Conservation (phyloP, 495 filamentous ascomycete genomes). For the Penicillium canariense region DNA sequence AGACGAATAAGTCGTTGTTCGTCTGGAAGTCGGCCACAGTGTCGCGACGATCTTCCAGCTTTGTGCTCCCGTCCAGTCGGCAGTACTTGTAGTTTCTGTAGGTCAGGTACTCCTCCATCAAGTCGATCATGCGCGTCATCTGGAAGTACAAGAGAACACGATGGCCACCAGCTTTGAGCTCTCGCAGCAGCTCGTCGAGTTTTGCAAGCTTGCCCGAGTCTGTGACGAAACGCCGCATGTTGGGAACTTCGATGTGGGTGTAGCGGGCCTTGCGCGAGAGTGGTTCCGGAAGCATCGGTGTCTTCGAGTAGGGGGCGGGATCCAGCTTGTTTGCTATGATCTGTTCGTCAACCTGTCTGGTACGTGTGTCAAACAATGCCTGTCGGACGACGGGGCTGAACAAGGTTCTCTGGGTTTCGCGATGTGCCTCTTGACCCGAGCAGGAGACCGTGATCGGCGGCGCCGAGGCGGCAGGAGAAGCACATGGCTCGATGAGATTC, state of each 20-base stretch:
- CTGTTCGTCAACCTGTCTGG: conserved; percentile 63
- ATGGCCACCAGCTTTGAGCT: conserved; percentile 88
- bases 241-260: conserved; percentile 88
- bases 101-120: conserved; percentile 98
- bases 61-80: conserved; percentile 95
- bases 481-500: conserved; percentile 73
- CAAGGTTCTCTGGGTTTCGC: conserved; percentile 69
- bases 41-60: conserved; percentile 93
- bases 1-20: conserved; percentile 90
- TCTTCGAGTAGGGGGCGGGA: conserved; percentile 57
- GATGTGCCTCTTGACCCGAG: conserved; percentile 61
- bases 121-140: conserved; percentile 99
- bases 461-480: conserved; percentile 71
- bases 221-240: conserved; percentile 98
- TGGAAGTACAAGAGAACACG: conserved; percentile 99
- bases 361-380: conserved; percentile 64
- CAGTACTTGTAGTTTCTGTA: conserved; percentile 99
- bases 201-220: conserved; percentile 95
- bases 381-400: conserved; percentile 77
- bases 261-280: conserved; percentile 76
- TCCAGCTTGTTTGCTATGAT: conserved; percentile 69
- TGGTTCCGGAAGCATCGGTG: conserved; percentile 67
- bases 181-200: conserved; percentile 79
- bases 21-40: conserved; percentile 97
- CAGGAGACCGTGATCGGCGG: conserved; percentile 81